Percentiles rank a stretch among this genome's conserved stretches.
phyloP scores from a whole-genome alignment of 495 filamentous ascomycete species.

The Penicillium samsonianum region DNA sequence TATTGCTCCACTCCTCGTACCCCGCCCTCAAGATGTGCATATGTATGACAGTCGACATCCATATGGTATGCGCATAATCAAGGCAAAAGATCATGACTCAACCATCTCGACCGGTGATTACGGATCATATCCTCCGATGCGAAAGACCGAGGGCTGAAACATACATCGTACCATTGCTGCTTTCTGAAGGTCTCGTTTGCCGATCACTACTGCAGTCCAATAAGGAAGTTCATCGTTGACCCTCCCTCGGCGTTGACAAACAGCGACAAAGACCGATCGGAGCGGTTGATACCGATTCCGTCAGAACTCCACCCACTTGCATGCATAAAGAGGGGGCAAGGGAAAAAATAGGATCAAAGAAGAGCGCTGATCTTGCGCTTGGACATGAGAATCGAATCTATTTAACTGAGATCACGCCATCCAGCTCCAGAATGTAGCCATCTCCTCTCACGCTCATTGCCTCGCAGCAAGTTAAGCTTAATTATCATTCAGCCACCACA shows the following conservation, averaged over 20 bases:
- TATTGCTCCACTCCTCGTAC: not conserved
- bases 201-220: constrained; percentile 1
- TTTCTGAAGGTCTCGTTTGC: not conserved
- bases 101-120: not conserved
- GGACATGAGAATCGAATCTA: not conserved
- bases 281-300: not conserved
- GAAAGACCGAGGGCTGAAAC: not conserved
- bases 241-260: not conserved
- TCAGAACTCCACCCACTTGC: not conserved
- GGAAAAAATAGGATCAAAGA: not conserved
- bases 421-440: constrained; percentile 3
- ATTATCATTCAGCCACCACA: not conserved
- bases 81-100: not conserved
- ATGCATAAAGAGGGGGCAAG: not conserved
- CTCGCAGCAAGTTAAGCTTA: constrained; percentile 8
- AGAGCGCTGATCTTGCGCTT: not conserved
- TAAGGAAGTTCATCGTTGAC: not conserved
- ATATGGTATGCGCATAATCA: not conserved
- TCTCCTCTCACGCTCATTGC: constrained; percentile 9
- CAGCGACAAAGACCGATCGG: constrained; percentile 5
- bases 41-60: not conserved
- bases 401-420: constrained; percentile 13
- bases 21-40: not conserved
- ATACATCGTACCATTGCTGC: not conserved
- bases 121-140: not conserved